Base-by-base conservation (phyloP, 2,329 filamentous ascomycete genomes). In the Emericellopsis atlantica region DNA sequence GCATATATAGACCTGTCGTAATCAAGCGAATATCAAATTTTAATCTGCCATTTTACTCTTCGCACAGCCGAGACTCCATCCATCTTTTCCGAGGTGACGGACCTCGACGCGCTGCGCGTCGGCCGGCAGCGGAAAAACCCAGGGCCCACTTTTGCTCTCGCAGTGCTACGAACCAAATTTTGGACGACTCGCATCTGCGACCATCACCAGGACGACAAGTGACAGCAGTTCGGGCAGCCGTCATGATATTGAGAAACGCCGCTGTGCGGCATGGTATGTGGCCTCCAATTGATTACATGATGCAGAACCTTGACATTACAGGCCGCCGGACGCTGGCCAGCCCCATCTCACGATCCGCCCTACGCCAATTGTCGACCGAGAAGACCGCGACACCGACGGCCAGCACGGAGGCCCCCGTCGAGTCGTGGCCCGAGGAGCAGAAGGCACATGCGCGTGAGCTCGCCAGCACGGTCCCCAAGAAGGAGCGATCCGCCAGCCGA, bases 211-310 rank as follows among this genome's bases (percentile, higher is more conserved):
- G 14, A n/a, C 21, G n/a, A 15, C 12, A 40, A 22, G 14, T 11
- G 29, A 21, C 32, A 34, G 29, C 16, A 33, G 15, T 3, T 22
- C 5, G 24, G 29, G 22, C 32, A 32, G 46, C 54, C 58, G 59
- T 54, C 48, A 79, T 78, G 74, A 74, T 76, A 52, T 51, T 74
- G 49, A 68, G 72, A 63, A 75, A 66, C 54, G 58, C 65, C 48
- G 63, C 63, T 40, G 58, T 67, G 56, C 72, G 72, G 69, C 64
- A 74, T 56, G 67, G 74, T 76, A 60, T 52, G 66, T 50, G 43
- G 48, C 49, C 50, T 44, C 4, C 14, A 22, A 24, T 16, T 6
- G 12, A 36, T 5, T 31, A 2, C 12, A 22, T 34, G 4, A 32
- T 16, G 15, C 15, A 14, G 9, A 18, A 6, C 4, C 31, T 23